Base-by-base conservation (phyloP, 805 yeast species). In the Saturnispora galanensis region DNA sequence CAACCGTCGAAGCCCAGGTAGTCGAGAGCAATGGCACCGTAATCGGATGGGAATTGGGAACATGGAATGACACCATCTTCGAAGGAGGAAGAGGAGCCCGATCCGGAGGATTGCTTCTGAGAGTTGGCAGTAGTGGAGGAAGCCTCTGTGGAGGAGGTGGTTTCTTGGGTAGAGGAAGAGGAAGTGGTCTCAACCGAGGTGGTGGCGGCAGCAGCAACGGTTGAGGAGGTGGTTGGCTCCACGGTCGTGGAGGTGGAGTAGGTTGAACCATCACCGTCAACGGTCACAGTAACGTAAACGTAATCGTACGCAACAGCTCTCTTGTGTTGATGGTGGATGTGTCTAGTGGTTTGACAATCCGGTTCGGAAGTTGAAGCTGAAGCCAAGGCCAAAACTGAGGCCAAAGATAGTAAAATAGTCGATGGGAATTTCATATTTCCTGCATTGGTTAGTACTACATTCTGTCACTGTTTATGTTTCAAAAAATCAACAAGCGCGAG, bases 11-110 rank as follows among this genome's bases (percentile, higher is more conserved):
- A 76, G 34, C 81, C 84, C 41, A 81, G 71, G 72, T 73, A 72
- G 68, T 80, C 81, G 38, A 85, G 68, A 29, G 85, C 65, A 57
- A 87, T 69, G 48, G 87, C 95, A 73, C 95, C 95, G 58, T 84
- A 74, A 50, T 93, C 94, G 41, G 76, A 60, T 61, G 90, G 94
- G 75, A 87, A 82, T 45, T 68, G 62, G 48, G 71, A 63, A 71
- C 96, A 87, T 48, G 71, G 64, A 57, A 77, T 59, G 35, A 65
- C 70, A 61, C 95, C 95, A 60, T 87, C 95, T 58, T 69, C 65
- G 66, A 93, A 90, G 41, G 67, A 65, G 37, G 62, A 67, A 46
- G 71, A 51, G 56, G 96, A 93, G 55, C 63, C 69, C 10, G 67
- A 54, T 68, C 68, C 84, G 48, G 18, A 17, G 18, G 18, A 17